Evolutionary conservation across 2,329 filamentous ascomycete species (phyloP), one percentile per base, ranked within the genome.

Genomic region (Verticillium nonalfalfae): DNA sequence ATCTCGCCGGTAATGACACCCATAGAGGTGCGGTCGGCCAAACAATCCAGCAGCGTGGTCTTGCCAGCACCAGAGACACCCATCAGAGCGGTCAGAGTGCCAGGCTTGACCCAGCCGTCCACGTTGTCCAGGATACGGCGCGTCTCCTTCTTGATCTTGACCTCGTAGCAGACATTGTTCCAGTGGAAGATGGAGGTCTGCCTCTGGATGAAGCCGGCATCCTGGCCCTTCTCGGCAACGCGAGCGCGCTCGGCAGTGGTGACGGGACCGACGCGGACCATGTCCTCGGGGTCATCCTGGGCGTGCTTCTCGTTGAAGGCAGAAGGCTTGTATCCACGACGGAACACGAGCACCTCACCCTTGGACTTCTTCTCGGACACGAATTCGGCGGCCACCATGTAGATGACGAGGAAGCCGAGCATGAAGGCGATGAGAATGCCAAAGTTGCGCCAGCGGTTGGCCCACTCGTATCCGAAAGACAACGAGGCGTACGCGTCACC

Each of bases 51-150:
- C 34, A 97, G 83, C 1, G 93, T 97, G 0, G 93, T 97, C 75
- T 97, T 97, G 62, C 93, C 93, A n/a, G 93, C 93, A 67, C 93
- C 93, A 36, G 90, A 93, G 7, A 93, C 91, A 77, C 92, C 90
- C 93, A 97, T 97, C 3, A 96, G 81, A 45, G 91, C 93, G 13
- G 93, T 97, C 60, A 96, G 74, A 15, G 91, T 96, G 63, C 93
- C 93, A 3, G 93, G 93, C 75, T 96, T 95, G 63, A 97, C 92
- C 90, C 91, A 97, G 39, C 93, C 93, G 70, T 96, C 90, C 13
- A 97, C 90, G 64, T 95, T 81, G 68, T 97, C 88, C 62, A 97
- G 79, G 68, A 97, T 90, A 54, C 89, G 86, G 15, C 92, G 85
- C 1, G 81, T 77, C 68, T 94, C 86, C 14, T 81, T 80, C 79